Conservation (phyloP, 306 rosid genomes). For the Acacia melanoxylon region DNA sequence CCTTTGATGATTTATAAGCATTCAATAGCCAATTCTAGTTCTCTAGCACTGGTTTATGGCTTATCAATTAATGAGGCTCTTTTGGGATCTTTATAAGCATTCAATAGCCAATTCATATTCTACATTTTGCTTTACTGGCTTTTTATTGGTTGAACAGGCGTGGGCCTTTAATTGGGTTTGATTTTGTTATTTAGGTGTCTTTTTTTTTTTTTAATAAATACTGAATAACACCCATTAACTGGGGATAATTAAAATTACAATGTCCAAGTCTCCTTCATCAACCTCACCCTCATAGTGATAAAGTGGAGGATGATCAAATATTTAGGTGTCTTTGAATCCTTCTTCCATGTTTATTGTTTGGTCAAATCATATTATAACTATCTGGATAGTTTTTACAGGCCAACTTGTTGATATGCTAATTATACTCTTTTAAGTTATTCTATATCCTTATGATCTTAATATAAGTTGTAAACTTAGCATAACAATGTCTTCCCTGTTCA, state of each 20-base stretch:
- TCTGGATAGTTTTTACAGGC: not conserved
- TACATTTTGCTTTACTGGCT: not conserved
- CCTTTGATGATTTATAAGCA: not conserved
- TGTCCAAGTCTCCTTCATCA: too few species aligned
- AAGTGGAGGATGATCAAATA: too few species aligned
- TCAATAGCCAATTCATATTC: too few species aligned
- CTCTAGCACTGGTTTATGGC: not conserved
- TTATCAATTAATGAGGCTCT: not conserved
- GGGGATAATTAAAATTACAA: too few species aligned
- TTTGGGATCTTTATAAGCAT: too few species aligned
- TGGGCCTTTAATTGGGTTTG: not conserved
- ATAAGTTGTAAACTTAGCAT: slow-evolving; percentile 15
- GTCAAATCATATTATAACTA: not conserved
- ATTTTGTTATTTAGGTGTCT: not conserved
- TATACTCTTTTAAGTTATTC: not conserved
- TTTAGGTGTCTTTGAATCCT: not conserved
- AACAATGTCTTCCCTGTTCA: slow-evolving; percentile 30
- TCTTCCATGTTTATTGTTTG: not conserved
- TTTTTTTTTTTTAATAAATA: too few species aligned
- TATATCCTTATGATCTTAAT: not conserved
- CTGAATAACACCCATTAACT: too few species aligned
- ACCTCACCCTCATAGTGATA: too few species aligned
- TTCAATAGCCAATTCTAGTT: not conserved
- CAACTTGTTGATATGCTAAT: not conserved
- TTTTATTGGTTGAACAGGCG: not conserved